Evolutionary conservation across 1,284 basidiomycete species (phyloP).

Genomic region (Austropuccinia psidii): DNA sequence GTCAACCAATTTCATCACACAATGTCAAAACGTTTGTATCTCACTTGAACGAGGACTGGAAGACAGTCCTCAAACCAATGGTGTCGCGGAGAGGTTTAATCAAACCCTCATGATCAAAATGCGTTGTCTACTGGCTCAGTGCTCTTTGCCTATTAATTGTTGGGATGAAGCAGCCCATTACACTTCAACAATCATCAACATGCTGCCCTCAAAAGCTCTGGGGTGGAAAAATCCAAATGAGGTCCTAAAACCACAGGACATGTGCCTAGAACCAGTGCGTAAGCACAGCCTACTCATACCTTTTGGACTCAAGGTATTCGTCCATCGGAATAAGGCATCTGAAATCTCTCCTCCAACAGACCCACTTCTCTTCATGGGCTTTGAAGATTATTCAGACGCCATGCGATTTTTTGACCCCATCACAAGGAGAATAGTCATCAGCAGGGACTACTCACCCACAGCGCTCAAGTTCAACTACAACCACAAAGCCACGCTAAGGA

Average conservation of each 20-base stretch:
- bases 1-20: not conserved
- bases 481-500: not conserved
- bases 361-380: not conserved
- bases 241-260: not conserved
- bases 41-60: not conserved
- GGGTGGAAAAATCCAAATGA: not conserved
- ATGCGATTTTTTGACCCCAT: not conserved
- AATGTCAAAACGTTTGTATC: not conserved
- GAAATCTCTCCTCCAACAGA: not conserved
- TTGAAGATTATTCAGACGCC: not conserved
- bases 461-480: not conserved
- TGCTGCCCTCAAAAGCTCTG: not conserved
- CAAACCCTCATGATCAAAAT: not conserved
- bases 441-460: not conserved
- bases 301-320: slow-evolving; percentile 3
- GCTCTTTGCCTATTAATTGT: not conserved
- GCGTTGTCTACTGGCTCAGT: not conserved
- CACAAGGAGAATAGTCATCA: not conserved
- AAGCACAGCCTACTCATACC: not conserved
- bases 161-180: slow-evolving; percentile 9
- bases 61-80: not conserved
- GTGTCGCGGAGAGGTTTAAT: slow-evolving; percentile 9
- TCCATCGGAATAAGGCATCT: not conserved
- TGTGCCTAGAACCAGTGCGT: not conserved
- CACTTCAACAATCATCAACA: not conserved